Evolutionary conservation across 352 stramenopile genomes (phyloP).

Genomic region (Plasmopara muralis): DNA sequence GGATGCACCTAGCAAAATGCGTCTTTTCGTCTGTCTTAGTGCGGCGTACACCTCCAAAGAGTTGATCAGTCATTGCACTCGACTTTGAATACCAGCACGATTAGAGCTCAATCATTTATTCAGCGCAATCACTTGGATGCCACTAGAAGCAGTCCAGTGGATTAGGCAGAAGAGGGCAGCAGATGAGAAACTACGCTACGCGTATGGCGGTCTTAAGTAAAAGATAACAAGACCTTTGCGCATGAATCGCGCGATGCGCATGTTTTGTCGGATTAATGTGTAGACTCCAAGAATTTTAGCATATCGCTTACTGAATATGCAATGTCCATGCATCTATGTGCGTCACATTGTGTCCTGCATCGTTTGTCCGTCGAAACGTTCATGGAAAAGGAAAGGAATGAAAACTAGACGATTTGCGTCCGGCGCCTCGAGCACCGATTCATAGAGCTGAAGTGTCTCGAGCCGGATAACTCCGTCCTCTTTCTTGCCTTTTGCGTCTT

Average conservation of each 20-base stretch:
- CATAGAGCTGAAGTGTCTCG: conserved; percentile 17
- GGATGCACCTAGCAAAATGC: conserved; percentile 22
- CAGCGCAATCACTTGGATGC: not conserved
- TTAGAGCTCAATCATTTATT: conserved; percentile 20
- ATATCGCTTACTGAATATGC: not conserved
- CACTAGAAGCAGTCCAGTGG: not conserved
- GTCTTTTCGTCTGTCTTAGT: conserved; percentile 48
- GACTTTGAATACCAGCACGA: conserved; percentile 52
- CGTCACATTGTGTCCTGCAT: conserved; percentile 9
- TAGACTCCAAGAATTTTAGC: not conserved
- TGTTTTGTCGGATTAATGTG: not conserved
- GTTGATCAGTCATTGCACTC: conserved; percentile 36
- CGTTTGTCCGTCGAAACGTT: conserved; percentile 21
- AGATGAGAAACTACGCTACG: no score
- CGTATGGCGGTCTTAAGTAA: no score
- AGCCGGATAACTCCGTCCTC: conserved; percentile 3
- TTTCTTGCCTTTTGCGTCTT: not conserved
- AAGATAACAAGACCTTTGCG: no score
- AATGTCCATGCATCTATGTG: not conserved
- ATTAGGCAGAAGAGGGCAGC: no score
- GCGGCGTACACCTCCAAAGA: conserved; percentile 32
- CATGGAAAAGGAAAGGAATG: conserved; percentile 30
- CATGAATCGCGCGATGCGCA: not conserved
- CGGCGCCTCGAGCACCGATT: conserved; percentile 2
- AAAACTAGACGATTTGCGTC: conserved; percentile 26